Conservation (phyloP, 345 rosid genomes). For the Hevea brasiliensis region DNA sequence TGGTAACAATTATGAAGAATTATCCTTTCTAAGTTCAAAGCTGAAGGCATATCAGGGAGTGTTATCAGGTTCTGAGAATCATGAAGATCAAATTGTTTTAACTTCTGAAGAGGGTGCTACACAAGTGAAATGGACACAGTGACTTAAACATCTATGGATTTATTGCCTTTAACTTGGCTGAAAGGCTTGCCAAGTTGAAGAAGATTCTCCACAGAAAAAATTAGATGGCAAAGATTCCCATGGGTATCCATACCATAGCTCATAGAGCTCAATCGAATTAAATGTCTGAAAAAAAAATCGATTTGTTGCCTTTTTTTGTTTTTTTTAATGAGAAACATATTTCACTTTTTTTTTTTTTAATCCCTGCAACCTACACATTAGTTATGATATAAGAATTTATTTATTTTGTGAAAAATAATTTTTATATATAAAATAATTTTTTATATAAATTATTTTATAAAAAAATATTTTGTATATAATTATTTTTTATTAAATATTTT, state of each 20-base stretch:
- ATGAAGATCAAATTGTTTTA: constrained; percentile 12
- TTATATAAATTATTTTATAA: too few relatives aligned
- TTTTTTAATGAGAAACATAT: too few relatives aligned
- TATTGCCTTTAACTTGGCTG: background rate
- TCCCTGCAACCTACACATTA: too few relatives aligned
- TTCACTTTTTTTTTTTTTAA: too few relatives aligned
- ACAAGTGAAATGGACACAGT: background rate
- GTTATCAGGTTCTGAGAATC: background rate
- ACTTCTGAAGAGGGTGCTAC: background rate
- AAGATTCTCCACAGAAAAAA: constrained; percentile 11
- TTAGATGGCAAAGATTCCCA: constrained; percentile 8
- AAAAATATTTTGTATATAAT: too few relatives aligned
- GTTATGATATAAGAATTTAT: too few relatives aligned
- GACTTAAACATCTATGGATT: background rate
- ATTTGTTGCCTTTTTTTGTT: too few relatives aligned
- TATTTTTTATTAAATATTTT: too few relatives aligned
- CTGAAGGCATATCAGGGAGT: constrained; percentile 7
- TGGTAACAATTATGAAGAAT: constrained; percentile 12
- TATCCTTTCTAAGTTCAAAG: constrained; percentile 6
- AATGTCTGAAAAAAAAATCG: too few relatives aligned
- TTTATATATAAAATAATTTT: too few relatives aligned
- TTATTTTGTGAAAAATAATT: too few relatives aligned
- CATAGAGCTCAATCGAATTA: too few relatives aligned
- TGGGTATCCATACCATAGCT: constrained; percentile 20
- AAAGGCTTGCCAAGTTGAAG: constrained; percentile 14